These are phyloP conservation scores for Pestalotiopsis sp. DNA, from an alignment of 2,329 filamentous ascomycete species.

Conservation along the genomic window DNA sequence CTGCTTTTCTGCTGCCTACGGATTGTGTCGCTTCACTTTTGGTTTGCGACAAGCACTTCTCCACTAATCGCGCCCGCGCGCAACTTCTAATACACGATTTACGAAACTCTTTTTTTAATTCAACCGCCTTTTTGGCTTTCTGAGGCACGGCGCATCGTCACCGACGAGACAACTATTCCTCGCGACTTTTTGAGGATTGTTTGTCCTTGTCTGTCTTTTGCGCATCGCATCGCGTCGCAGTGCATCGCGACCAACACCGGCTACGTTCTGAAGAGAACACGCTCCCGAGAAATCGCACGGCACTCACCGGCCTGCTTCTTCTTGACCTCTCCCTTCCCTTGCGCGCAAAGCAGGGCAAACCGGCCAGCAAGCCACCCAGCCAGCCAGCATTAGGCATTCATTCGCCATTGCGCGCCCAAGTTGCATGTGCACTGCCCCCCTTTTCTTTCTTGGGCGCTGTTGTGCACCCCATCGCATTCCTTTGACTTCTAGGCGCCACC, in stretches of 20 bases:
- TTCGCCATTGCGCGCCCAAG: conserved; percentile 17
- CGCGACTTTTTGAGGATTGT: neutral
- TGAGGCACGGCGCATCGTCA: neutral
- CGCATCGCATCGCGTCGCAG: conserved; percentile 2
- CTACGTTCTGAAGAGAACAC: neutral
- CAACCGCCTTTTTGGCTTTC: neutral
- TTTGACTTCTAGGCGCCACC: conserved; percentile 17
- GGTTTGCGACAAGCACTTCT: conserved; percentile 8
- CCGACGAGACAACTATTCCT: neutral
- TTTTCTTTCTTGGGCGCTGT: neutral
- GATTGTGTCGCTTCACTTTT: conserved; percentile 10
- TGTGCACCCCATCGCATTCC: conserved; percentile 25
- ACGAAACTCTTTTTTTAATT: conserved; percentile 12
- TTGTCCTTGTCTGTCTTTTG: conserved; percentile 6
- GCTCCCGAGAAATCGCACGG: neutral
- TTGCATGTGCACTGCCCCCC: conserved; percentile 17
- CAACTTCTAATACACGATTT: conserved; percentile 20
- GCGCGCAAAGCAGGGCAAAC: neutral
- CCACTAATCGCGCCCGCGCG: conserved; percentile 19
- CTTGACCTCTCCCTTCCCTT: neutral
- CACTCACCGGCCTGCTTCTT: conserved; percentile 4
- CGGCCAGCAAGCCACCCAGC: conserved; percentile 12
- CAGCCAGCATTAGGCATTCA: conserved; percentile 17
- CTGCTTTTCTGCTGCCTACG: neutral
- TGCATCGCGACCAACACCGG: neutral